Conservation (phyloP, 148 eudicot species). For the Simmondsia chinensis region DNA sequence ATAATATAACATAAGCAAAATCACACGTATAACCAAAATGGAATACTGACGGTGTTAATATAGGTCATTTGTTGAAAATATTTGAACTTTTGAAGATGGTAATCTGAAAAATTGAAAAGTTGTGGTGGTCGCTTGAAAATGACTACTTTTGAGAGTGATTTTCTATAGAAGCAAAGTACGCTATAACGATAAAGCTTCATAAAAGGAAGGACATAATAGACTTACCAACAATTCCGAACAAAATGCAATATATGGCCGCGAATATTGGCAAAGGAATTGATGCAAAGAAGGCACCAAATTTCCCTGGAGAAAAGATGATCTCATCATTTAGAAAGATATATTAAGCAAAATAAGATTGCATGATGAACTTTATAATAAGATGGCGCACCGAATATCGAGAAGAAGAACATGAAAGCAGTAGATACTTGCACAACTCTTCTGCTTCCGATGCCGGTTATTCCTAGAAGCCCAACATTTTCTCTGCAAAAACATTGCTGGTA, state of each 20-base stretch:
- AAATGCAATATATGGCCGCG: conserved; percentile 80
- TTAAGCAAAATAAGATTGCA: too few species aligned
- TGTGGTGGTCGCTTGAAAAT: too few species aligned
- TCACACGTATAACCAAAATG: too few species aligned
- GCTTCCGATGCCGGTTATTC: conserved; percentile 85
- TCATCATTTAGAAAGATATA: too few species aligned
- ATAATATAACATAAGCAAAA: too few species aligned
- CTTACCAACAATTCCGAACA: conserved; percentile 89
- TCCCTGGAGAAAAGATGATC: too few species aligned
- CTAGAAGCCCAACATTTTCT: conserved; percentile 95
- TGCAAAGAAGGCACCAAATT: conserved; percentile 94
- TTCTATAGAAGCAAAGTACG: neutral
- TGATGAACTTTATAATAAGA: too few species aligned
- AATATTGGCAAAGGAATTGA: conserved; percentile 87
- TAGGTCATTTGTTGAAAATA: too few species aligned
- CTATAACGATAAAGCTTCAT: neutral
- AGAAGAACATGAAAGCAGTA: conserved; percentile 86
- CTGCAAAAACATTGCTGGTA: conserved; percentile 30
- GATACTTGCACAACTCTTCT: conserved; percentile 96
- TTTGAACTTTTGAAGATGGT: too few species aligned
- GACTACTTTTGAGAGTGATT: too few species aligned
- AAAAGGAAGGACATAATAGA: conserved; percentile 1
- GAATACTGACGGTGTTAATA: too few species aligned
- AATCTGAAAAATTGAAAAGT: too few species aligned
- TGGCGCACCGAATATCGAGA: conserved; percentile 77